phyloP scores from a whole-genome alignment of 1,139 yeast species.

The Pichia inconspicua region DNA sequence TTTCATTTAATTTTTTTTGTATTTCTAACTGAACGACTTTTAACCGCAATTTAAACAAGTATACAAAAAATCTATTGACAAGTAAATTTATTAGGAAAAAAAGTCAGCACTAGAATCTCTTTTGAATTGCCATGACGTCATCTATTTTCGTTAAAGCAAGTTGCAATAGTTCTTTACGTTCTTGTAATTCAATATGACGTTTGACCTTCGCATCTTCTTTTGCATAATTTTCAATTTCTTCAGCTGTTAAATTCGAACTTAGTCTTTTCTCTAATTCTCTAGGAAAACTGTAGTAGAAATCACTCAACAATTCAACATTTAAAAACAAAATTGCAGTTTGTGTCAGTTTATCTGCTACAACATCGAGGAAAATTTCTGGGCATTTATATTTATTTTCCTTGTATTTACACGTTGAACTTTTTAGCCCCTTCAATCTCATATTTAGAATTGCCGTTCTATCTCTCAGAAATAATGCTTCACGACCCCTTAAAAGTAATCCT shows the following conservation, averaged over 20 bases:
- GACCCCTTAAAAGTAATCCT: conserved; percentile 63
- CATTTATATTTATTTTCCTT: conserved; percentile 83
- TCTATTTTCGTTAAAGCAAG: conserved; percentile 81
- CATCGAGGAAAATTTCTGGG: conserved; percentile 90
- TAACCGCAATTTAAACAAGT: background rate
- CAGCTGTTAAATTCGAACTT: conserved; percentile 53
- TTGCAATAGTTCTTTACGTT: conserved; percentile 80
- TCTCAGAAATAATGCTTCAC: conserved; percentile 73
- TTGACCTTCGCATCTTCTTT: conserved; percentile 90
- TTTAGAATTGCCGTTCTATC: conserved; percentile 68
- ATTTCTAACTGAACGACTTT: background rate
- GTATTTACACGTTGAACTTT: conserved; percentile 65
- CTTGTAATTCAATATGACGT: conserved; percentile 87
- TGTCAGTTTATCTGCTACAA: conserved; percentile 83
- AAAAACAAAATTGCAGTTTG: conserved; percentile 88
- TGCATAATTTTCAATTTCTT: conserved; percentile 82
- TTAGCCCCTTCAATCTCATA: conserved; percentile 70
- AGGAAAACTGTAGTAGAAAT: conserved; percentile 93
- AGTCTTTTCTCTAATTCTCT: conserved; percentile 79
- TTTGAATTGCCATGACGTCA: conserved; percentile 72
- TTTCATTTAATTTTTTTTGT: background rate
- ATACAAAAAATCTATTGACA: background rate
- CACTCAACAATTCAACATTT: conserved; percentile 88
- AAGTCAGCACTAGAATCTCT: conserved; percentile 21
- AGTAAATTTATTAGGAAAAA: background rate